Conservation (phyloP, 768 basidiomycete genomes). For the Mycena olivaceomarginata region DNA sequence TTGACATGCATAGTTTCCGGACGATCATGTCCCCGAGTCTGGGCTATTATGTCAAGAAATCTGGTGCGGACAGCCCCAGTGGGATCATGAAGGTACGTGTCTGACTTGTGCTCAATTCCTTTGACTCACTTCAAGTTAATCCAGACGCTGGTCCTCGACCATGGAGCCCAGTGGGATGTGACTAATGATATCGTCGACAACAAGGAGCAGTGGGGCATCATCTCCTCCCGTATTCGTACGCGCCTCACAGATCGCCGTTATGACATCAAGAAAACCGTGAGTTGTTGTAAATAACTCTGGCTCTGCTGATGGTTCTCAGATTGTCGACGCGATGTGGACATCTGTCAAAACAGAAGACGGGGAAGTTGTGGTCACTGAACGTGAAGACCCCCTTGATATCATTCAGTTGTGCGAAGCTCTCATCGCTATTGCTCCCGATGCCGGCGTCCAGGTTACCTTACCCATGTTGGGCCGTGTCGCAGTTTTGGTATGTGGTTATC, state of each 20-base stretch:
- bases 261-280: slow-evolving; percentile 26
- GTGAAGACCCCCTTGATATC: slow-evolving; percentile 30
- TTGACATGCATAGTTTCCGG: slow-evolving; percentile 1
- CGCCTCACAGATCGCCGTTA: slow-evolving; percentile 27
- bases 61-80: neutral
- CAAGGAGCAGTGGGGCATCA: neutral
- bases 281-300: neutral
- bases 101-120: neutral
- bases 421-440: slow-evolving; percentile 10
- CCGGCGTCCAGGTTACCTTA: slow-evolving; percentile 16
- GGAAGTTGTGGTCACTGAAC: neutral
- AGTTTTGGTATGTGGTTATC: slow-evolving; percentile 10
- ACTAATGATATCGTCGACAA: neutral
- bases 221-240: neutral
- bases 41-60: neutral
- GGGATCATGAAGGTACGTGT: neutral
- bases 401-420: slow-evolving; percentile 25
- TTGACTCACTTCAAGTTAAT: too few species aligned
- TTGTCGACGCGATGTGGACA: slow-evolving; percentile 1
- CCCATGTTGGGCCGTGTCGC: slow-evolving; percentile 30
- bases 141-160: neutral
- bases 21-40: neutral
- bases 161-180: neutral
- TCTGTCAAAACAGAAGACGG: slow-evolving; percentile 17
- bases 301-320: too few species aligned